Conservation (phyloP, 805 yeast genomes). For the Wickerhamomyces canadensis region DNA sequence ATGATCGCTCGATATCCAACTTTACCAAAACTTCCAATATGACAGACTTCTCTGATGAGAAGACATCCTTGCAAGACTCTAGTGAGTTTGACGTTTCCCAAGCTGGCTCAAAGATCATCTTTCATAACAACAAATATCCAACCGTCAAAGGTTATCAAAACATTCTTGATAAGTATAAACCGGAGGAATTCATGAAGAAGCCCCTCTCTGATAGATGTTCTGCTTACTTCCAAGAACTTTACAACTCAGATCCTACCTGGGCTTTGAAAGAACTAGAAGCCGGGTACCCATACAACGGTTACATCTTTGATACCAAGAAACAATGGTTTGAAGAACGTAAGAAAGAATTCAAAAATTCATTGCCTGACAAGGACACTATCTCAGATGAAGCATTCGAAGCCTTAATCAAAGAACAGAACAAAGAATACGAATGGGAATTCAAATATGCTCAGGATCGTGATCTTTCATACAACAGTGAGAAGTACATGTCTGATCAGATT, state of each 20-base stretch:
- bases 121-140: constrained; percentile 19
- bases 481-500: constrained; percentile 18
- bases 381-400: constrained; percentile 9
- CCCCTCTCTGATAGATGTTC: constrained; percentile 14
- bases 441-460: constrained; percentile 7
- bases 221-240: constrained; percentile 15
- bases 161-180: constrained; percentile 9
- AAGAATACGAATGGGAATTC: constrained; percentile 15
- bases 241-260: constrained; percentile 21
- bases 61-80: too few species aligned
- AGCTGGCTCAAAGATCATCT: constrained; percentile 10
- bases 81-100: neutral
- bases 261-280: constrained; percentile 15
- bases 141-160: constrained; percentile 15
- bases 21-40: too few species aligned
- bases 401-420: constrained; percentile 6
- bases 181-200: constrained; percentile 13
- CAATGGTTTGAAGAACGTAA: constrained; percentile 13
- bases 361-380: constrained; percentile 10
- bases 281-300: constrained; percentile 16
- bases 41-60: constrained; percentile 1
- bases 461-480: constrained; percentile 19
- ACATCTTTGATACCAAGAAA: constrained; percentile 22
- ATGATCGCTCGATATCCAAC: neutral
- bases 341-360: constrained; percentile 11